Base-by-base conservation (phyloP, 208 protist species). In the Acanthamoeba royreba region DNA sequence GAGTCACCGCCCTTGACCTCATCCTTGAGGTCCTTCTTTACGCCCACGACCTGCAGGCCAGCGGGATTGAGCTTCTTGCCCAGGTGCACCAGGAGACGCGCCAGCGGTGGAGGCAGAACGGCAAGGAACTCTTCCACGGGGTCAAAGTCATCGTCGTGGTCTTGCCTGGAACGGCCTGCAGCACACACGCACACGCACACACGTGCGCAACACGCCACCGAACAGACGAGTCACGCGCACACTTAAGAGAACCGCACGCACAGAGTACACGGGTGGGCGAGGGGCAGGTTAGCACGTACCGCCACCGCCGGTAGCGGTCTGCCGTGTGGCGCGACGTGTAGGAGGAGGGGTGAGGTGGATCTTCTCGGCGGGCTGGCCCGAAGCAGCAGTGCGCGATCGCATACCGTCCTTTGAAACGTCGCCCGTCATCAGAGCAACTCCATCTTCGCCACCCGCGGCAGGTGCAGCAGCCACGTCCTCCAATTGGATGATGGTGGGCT, bases 1-100 rank as follows among this genome's bases (percentile, higher is more conserved):
- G 61, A 42, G 28, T 69, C 74, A 13, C 0, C n/a, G 40, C 19
- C 74, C 74, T 86, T 86, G 40, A 5, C 5, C n/a, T 25, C 28
- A 8, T 86, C 74, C 46, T 86, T 33, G n/a, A 85, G 45, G 43
- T 85, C 74, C 74, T 85, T 85, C 45, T 85, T 85, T 11, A 85
- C 74, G 19, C 28, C 74, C 28, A 85, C 45, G 19, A 85, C 28
- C 74, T 49, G 31, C 74, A 85, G 0, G 8, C n/a, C 45, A 25
- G 40, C 31, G 11, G 74, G 74, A 17, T 85, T 85, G 74, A 85
- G 38, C 74, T 85, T 85, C 74, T 85, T 85, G 74, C 38, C 74
- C 74, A 85, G 28, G 22, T 25, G 25, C 74, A 85, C 40, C 35
- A 85, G 74, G 74, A 22, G 25, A 15, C 45, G 74, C 19, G 74